Conservation (phyloP, 768 basidiomycete species). For the Piloderma croceum region DNA sequence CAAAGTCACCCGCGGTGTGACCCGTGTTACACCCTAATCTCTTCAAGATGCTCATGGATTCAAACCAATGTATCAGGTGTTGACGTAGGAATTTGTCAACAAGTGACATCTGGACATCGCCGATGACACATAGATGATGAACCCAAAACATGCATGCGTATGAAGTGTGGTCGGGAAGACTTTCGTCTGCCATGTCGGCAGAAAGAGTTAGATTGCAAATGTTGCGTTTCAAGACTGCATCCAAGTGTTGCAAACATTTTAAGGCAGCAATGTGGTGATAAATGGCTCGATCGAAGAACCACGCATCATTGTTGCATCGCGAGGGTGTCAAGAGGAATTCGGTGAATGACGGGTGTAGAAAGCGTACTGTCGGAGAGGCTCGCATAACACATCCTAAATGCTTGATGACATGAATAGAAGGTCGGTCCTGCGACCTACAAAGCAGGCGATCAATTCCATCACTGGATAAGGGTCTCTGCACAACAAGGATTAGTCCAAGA, state of each 20-base stretch:
- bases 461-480: conserved; percentile 21
- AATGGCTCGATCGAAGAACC: conserved; percentile 1
- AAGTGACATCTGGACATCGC: conserved; percentile 1
- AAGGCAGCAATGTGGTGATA: conserved; percentile 7
- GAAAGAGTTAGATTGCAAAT: conserved; percentile 19
- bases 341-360: conserved; percentile 28
- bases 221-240: conserved; percentile 19
- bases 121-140: conserved; percentile 22
- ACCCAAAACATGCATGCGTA: conserved; percentile 25
- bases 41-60: conserved; percentile 24
- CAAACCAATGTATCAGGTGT: conserved; percentile 30
- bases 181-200: conserved; percentile 3
- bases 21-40: no score
- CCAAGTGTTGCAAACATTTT: conserved; percentile 20
- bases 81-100: conserved; percentile 14
- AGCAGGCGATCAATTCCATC: conserved; percentile 17
- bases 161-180: conserved; percentile 19
- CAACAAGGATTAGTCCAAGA: conserved; percentile 25
- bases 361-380: conserved; percentile 7
- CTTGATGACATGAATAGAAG: no score
- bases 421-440: conserved; percentile 21
- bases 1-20: no score
- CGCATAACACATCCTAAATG: conserved; percentile 22
- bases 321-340: conserved; percentile 26
- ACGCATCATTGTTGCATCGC: conserved; percentile 18